Percentiles rank a stretch among this genome's conserved stretches.
These are phyloP conservation scores for Xylaria palmicola DNA, from an alignment of 495 filamentous ascomycete genomes.

Conservation along the genomic window DNA sequence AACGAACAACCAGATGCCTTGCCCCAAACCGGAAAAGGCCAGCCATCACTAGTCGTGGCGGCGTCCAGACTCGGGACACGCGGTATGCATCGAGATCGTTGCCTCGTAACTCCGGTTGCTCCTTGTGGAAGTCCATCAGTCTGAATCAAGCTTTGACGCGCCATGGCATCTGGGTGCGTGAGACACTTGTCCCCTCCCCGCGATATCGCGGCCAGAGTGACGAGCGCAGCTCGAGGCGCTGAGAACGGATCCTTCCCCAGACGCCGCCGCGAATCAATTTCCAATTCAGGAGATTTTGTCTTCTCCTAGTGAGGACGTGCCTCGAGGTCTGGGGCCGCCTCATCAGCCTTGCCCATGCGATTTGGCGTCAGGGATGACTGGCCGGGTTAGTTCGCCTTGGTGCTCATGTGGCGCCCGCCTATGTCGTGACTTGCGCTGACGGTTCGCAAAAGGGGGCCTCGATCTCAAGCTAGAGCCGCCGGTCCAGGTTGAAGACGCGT, in stretches of 20 bases:
- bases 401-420: not conserved
- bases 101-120: slow-evolving; percentile 1
- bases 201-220: not conserved
- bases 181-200: not conserved
- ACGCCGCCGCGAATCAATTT: slow-evolving; percentile 1
- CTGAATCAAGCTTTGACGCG: not conserved
- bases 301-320: not conserved
- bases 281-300: slow-evolving; percentile 7
- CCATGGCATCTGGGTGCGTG: not conserved
- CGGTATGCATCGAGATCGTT: not conserved
- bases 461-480: not conserved
- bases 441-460: not conserved
- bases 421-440: not conserved
- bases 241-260: not conserved
- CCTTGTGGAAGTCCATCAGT: not conserved
- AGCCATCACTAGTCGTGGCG: not conserved
- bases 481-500: slow-evolving; percentile 7
- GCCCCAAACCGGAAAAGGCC: not conserved
- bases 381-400: not conserved
- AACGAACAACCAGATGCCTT: not conserved
- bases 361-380: not conserved
- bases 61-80: not conserved
- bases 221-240: not conserved
- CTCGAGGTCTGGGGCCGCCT: not conserved
- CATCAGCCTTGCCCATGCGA: slow-evolving; percentile 7